Evolutionary conservation across 441 rosid genomes (phyloP).

Genomic region (Populus trichocarpa): DNA sequence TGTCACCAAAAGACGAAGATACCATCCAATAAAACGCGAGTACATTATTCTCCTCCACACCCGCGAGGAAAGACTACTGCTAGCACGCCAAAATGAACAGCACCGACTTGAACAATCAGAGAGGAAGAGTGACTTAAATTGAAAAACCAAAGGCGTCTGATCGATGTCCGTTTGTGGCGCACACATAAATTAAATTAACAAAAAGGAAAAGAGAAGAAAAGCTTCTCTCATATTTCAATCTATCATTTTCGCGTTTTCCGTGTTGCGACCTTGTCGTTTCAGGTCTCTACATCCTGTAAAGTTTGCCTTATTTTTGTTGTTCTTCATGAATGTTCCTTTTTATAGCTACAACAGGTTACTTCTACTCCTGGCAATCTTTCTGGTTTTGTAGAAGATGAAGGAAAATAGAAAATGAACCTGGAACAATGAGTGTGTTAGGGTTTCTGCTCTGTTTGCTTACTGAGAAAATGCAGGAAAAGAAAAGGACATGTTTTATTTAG

Average conservation of each 20-base stretch:
- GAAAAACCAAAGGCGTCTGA: not conserved
- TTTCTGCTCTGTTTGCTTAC: not conserved
- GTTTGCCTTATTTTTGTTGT: no score
- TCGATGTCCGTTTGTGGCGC: not conserved
- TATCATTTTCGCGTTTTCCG: no score
- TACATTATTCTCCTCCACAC: not conserved
- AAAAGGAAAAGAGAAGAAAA: no score
- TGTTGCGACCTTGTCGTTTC: not conserved
- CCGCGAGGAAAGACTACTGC: not conserved
- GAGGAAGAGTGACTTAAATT: not conserved
- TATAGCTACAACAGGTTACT: not conserved
- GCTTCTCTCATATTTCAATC: not conserved
- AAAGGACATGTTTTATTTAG: not conserved
- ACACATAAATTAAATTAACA: not conserved
- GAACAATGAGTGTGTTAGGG: not conserved
- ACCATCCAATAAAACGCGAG: constrained; percentile 2
- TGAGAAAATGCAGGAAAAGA: not conserved
- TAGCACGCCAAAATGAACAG: not conserved
- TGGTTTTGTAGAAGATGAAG: not conserved
- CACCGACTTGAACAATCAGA: not conserved
- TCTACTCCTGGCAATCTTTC: not conserved
- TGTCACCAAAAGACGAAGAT: not conserved
- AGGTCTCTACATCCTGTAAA: not conserved
- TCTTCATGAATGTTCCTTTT: not conserved
- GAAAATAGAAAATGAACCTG: not conserved